These are phyloP conservation scores for Phytophthora tubulina DNA, from an alignment of 352 stramenopile genomes.

Conservation along the genomic window DNA sequence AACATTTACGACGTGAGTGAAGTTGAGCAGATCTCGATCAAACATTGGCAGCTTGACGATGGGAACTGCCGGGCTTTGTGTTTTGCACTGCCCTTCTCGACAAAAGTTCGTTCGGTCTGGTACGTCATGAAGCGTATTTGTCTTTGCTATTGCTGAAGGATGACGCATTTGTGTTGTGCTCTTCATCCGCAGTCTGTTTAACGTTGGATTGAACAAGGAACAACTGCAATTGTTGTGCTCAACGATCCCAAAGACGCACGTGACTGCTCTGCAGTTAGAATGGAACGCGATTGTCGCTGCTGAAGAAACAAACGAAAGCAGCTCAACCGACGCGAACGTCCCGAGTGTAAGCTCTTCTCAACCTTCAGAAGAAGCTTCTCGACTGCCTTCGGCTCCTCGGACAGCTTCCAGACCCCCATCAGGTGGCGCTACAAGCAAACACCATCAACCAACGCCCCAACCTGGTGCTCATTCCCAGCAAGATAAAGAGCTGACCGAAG, in stretches of 20 bases:
- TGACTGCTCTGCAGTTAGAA: constrained; percentile 72
- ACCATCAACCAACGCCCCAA: constrained; percentile 5
- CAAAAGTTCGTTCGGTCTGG: constrained; percentile 63
- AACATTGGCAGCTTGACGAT: constrained; percentile 78
- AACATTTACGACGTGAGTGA: constrained; percentile 72
- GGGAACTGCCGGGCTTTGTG: constrained; percentile 62
- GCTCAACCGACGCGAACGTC: not conserved
- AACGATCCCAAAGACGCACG: constrained; percentile 57
- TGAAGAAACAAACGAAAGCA: not conserved
- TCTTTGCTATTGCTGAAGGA: not conserved
- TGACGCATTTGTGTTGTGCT: too few relatives aligned
- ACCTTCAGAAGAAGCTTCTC: constrained; percentile 9
- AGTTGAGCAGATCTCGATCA: constrained; percentile 60
- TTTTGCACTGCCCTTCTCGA: constrained; percentile 59
- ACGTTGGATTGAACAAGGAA: constrained; percentile 55
- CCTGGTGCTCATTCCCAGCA: constrained; percentile 2
- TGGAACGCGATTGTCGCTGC: constrained; percentile 55
- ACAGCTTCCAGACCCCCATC: constrained; percentile 22
- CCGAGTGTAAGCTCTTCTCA: not conserved
- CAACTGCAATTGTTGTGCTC: constrained; percentile 64
- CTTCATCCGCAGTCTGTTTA: constrained; percentile 61
- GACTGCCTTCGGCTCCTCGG: constrained; percentile 12
- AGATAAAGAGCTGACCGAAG: constrained; percentile 20
- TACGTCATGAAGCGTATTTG: constrained; percentile 29
- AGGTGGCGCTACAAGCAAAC: constrained; percentile 19